Base-by-base conservation (phyloP, 148 eudicot species). In the Dianthus caryophyllus region DNA sequence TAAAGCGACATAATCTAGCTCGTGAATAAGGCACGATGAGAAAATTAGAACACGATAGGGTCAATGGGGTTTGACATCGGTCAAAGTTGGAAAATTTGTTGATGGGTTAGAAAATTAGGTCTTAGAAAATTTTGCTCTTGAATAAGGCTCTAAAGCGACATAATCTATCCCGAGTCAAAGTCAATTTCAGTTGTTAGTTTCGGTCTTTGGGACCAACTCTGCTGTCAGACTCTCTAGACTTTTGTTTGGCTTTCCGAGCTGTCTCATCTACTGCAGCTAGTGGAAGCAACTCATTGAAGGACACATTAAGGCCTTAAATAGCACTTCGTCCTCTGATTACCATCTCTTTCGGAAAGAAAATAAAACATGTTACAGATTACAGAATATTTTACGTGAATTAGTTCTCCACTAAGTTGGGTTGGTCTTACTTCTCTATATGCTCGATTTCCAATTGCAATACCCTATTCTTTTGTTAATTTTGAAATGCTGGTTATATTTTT, bases 71-170 rank as follows among this genome's bases (percentile, higher is more conserved):
- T 53, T 22, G 57, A 54, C 5, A 54, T 14, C 26, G 33, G 59
- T 25, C 15, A 54, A 54, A 54, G 59, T 11, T 54, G 16, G 59
- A 54, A 54, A 54, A 30, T 54, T 54, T 25, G 59, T 54, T 54
- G 9, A 24, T 54, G 59, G 59, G 59, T 54, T 54, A n/a, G 31
- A 54, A 26, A 17, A 17, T 0, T 13, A 26, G 1, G 0, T 17
- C 4, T 26, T 2, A 4, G 15, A 54, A 13, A 27, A 0, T 54
- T 12, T n/a, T 11, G 14, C 5, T 6, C 30, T 14, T 54, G 59
- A 25, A 27, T 25, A 13, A 54, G 59, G 59, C 59, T 54, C 33
- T 12, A 25, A 25, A 33, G n/a, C n/a, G 0, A 17, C 31, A 54
- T 25, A 26, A 25, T 24, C n/a, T 24, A 25, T 54, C 24, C 17